Base-by-base conservation (phyloP, 176 grass and related monocot genomes). In the Oryza meyeriana region DNA sequence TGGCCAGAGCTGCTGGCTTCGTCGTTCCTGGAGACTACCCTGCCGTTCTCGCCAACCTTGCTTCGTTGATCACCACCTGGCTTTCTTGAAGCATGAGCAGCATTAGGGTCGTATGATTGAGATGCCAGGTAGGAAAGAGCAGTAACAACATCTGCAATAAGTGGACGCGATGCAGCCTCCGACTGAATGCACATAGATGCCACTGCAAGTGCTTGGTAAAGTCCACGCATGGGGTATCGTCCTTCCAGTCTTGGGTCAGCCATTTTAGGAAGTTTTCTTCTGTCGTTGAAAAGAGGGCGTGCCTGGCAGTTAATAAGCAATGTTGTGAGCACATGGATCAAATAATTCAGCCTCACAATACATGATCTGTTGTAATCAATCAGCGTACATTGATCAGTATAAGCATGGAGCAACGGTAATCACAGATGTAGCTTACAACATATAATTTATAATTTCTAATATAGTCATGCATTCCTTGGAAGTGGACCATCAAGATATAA, bases 131-230 rank as follows among this genome's bases (percentile, higher is more conserved):
- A 97, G 75, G 94, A 91, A 45, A 97, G 79, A 85, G 94, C 94
- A 44, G 94, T 97, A 36, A 97, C 94, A 0, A 97, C 94, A 78
- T 97, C 94, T 0, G 94, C 94, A 8, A 97, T 97, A 47, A 91
- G 84, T 11, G 94, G 94, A 52, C 94, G 94, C 12, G 88, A 93
- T 9, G 89, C 91, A 55, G 94, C 94, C 66, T 97, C 90, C 1
- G 89, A 91, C 69, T 94, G 94, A 79, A 94, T 94, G 89, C 94
- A 97, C 94, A 97, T 97, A 65, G 91, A 97, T 3, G 94, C 94
- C 50, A 97, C 94, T 0, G 94, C 94, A 5, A 97, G 91, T 18
- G 94, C 91, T 90, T 97, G 94, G 69, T 97, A 97, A 57, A 97
- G 85, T 36, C 94, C 94, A 39, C 94, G 94, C 91, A 94, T 97